A percentile compares a stretch with the other conserved stretches of the same genome.
Conservation (phyloP, 495 filamentous ascomycete species). For the Lindgomyces ingoldianus region DNA sequence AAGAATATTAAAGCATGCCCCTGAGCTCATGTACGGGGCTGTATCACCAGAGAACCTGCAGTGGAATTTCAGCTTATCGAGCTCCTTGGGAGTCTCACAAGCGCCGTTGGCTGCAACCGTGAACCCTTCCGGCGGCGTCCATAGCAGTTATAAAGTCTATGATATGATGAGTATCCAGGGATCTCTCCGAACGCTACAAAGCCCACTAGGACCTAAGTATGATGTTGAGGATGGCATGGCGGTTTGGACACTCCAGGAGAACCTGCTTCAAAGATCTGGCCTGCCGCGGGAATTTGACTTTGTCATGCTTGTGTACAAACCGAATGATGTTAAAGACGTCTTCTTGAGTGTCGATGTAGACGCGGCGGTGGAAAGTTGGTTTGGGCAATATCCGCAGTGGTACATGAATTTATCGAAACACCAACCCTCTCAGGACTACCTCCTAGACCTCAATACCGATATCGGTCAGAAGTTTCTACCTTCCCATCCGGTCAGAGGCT, state of each 20-base stretch:
- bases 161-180: constrained; percentile 60
- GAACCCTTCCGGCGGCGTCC: constrained; percentile 48
- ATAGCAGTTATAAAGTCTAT: constrained; percentile 49
- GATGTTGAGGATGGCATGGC: constrained; percentile 52
- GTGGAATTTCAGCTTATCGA: constrained; percentile 55
- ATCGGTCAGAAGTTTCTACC: constrained; percentile 34
- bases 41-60: constrained; percentile 55
- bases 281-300: constrained; percentile 60
- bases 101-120: constrained; percentile 51
- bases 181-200: constrained; percentile 49
- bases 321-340: constrained; percentile 22
- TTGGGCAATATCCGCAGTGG: constrained; percentile 33
- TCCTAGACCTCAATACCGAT: constrained; percentile 22
- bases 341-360: constrained; percentile 31
- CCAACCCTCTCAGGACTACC: constrained; percentile 16
- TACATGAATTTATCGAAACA: constrained; percentile 29
- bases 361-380: constrained; percentile 22
- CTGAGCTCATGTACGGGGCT: constrained; percentile 56
- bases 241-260: constrained; percentile 58
- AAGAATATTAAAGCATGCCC: constrained; percentile 55
- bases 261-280: constrained; percentile 53
- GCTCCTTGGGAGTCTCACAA: constrained; percentile 53
- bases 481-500: constrained; percentile 15
- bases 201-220: constrained; percentile 41
- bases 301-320: constrained; percentile 48